These are phyloP conservation scores for Tricladium varicosporioides DNA, from an alignment of 2,329 filamentous ascomycete genomes.

Conservation along the genomic window DNA sequence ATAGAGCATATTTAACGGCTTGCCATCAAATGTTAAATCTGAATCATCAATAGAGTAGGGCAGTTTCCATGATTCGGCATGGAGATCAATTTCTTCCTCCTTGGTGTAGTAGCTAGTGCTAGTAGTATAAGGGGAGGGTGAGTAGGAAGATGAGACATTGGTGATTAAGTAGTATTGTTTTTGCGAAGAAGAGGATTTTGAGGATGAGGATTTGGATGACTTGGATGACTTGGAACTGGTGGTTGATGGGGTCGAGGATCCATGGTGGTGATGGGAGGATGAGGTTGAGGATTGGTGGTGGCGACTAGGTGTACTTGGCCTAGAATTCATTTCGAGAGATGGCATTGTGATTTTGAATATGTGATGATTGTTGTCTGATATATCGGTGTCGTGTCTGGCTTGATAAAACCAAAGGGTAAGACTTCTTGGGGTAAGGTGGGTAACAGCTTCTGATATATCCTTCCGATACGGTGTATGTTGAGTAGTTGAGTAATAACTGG, in stretches of 20 bases:
- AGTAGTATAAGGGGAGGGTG: not conserved
- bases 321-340: not conserved
- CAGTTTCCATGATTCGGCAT: constrained; percentile 24
- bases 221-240: not conserved
- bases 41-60: constrained; percentile 30
- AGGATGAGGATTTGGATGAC: constrained; percentile 1
- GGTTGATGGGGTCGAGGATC: not conserved
- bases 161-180: constrained; percentile 22
- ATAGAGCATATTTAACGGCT: constrained; percentile 31
- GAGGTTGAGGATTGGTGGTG: not conserved
- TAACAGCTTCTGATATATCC: not conserved
- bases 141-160: constrained; percentile 3
- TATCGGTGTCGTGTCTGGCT: not conserved
- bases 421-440: not conserved
- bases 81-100: constrained; percentile 18
- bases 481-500: not conserved
- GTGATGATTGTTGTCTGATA: not conserved
- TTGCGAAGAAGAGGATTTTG: not conserved
- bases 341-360: not conserved
- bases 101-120: not conserved
- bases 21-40: constrained; percentile 32
- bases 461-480: not conserved
- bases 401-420: not conserved
- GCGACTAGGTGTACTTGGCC: not conserved
- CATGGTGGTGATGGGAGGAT: not conserved